Evolutionary conservation across 768 basidiomycete genomes (phyloP), one percentile per base, ranked within the genome.

Genomic region (Naganishia vishniacii): DNA sequence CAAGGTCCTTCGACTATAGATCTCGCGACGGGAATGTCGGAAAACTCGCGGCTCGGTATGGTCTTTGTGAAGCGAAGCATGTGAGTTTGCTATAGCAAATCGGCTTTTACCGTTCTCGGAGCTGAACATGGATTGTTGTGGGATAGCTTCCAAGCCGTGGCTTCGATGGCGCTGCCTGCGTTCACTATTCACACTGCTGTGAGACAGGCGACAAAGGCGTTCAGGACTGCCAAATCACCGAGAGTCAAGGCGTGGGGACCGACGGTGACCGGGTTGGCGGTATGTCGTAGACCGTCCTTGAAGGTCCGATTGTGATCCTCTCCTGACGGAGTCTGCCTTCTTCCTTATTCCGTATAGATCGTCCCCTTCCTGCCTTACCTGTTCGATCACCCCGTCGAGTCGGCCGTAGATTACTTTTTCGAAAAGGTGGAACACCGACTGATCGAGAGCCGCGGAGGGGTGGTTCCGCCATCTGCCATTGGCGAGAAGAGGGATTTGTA

Each of bases 111-210:
- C 29, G 20, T 34, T 18, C 4, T 41, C 44, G 32, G 28, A n/a
- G 7, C 26, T 62, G 23, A 20, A 18, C 47, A 15, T 62, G 25
- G n/a, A n/a, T n/a, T n/a, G n/a, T n/a, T 28, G 18, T 9, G 8
- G 18, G 20, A 58, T 20, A 67, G 65, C 32, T 78, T 78, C 67
- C 77, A 78, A 51, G 71, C 68, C 31, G 62, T 75, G 26, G 77
- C 77, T 8, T 73, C 71, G 1, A 78, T 78, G 77, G 76, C 76
- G 34, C 64, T 78, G 20, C 77, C 77, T 0, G 76, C 77, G 7
- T 74, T 77, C 65, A 78, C 77, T 8, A 76, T 78, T 46, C 77
- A 78, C 66, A 71, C 74, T 0, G 73, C 74, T 15, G 77, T 78
- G 28, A 72, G 67, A 44, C 67, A 75, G 26, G 66, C 71, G 7